These are phyloP conservation scores for Kodamaea suecica DNA, from an alignment of 1,139 yeast species.

Conservation along the genomic window DNA sequence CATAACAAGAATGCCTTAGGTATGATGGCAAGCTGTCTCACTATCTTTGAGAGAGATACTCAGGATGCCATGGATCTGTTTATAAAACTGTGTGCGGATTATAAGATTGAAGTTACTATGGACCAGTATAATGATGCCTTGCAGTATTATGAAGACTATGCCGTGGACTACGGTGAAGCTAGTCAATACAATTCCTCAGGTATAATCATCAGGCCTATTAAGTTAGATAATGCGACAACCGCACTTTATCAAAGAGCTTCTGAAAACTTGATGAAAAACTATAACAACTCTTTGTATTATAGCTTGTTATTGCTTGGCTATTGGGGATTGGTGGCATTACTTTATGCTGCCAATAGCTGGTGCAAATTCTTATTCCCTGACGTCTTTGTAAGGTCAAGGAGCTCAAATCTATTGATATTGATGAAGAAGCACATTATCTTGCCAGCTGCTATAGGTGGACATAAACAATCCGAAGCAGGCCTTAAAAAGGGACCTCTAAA, in stretches of 20 bases:
- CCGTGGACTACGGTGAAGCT: neutral
- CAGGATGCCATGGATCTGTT: neutral
- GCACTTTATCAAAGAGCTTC: constrained; percentile 4
- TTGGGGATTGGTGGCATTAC: constrained; percentile 14
- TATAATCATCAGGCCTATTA: constrained; percentile 5
- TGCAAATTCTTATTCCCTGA: constrained; percentile 14
- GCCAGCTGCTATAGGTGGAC: constrained; percentile 28
- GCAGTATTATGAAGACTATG: constrained; percentile 1
- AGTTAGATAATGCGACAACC: neutral
- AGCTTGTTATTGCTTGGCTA: constrained; percentile 13
- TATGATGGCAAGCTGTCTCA: constrained; percentile 15
- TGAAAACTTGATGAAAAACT: constrained; percentile 13
- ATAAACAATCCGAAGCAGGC: constrained; percentile 13
- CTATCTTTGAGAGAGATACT: constrained; percentile 1
- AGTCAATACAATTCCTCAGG: constrained; percentile 1
- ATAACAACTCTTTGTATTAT: constrained; percentile 14
- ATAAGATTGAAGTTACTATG: neutral
- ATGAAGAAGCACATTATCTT: constrained; percentile 23
- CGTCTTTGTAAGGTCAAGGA: constrained; percentile 6
- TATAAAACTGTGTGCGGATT: constrained; percentile 1
- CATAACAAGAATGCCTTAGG: constrained; percentile 14
- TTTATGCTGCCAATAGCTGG: constrained; percentile 16
- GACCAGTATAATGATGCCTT: neutral
- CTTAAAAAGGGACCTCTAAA: constrained; percentile 3
- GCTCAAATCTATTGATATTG: constrained; percentile 3